Conservation (phyloP, 371 early-diverging fungal species). For the Parasitella parasitica region DNA sequence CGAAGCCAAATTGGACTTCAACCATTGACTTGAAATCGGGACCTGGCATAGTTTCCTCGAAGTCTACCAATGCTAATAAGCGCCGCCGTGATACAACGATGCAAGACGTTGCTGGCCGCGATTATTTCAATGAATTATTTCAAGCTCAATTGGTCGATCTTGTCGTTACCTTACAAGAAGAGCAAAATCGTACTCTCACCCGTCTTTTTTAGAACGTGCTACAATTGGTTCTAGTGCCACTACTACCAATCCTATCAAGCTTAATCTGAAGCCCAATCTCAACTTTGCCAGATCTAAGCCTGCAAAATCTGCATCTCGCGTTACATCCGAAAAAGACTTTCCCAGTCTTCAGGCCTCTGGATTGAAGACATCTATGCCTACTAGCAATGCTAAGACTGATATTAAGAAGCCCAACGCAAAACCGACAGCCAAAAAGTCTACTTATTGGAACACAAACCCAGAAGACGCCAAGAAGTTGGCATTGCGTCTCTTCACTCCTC, state of each 20-base stretch:
- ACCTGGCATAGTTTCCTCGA: background rate
- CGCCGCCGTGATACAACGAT: background rate
- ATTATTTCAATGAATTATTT: background rate
- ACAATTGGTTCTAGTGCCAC: background rate
- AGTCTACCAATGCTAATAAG: background rate
- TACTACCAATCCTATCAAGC: too few species aligned
- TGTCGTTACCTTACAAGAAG: background rate
- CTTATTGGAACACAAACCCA: background rate
- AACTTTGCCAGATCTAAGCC: background rate
- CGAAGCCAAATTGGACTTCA: background rate
- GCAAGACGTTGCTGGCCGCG: background rate
- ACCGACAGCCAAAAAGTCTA: background rate
- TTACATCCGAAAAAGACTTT: background rate
- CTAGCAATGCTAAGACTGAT: background rate
- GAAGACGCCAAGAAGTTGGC: too few species aligned
- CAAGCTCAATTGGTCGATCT: background rate
- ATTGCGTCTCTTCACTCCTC: too few species aligned
- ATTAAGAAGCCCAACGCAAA: background rate
- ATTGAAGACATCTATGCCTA: background rate
- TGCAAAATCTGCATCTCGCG: background rate
- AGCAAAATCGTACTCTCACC: background rate
- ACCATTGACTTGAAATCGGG: background rate
- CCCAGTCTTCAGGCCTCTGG: background rate
- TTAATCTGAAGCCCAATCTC: background rate
- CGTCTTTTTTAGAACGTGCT: background rate